Evolutionary conservation across 208 protist genomes (phyloP).

Genomic region (Angomonas ambiguus): DNA sequence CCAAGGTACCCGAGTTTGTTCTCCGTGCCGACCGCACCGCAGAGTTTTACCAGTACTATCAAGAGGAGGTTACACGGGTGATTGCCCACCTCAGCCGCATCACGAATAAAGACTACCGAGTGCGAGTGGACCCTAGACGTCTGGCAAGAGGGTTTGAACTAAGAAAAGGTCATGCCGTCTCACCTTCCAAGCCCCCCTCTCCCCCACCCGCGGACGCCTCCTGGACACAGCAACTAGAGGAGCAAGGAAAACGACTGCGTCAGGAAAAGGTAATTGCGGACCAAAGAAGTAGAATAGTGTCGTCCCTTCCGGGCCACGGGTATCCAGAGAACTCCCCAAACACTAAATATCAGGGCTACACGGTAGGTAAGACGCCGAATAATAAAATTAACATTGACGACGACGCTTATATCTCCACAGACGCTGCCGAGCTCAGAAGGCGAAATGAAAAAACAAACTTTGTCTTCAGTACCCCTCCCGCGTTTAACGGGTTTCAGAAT

Average conservation of each 20-base stretch:
- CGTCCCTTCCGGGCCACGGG: not conserved
- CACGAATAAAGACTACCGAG: conserved; percentile 48
- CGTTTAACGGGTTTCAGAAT: conserved; percentile 58
- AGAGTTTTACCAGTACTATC: conserved; percentile 68
- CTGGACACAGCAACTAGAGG: conserved; percentile 22
- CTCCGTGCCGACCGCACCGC: conserved; percentile 53
- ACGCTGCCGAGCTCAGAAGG: not conserved
- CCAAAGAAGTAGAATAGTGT: conserved; percentile 4
- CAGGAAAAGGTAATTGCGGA: conserved; percentile 22
- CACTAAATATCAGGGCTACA: not conserved
- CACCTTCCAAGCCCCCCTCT: not conserved
- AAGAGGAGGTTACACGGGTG: conserved; percentile 51
- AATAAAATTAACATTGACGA: not conserved
- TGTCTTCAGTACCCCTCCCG: conserved; percentile 65
- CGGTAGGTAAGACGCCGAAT: not conserved
- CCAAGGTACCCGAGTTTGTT: conserved; percentile 62
- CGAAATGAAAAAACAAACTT: conserved; percentile 3
- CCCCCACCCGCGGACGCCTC: conserved; percentile 11
- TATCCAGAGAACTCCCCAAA: too few species aligned
- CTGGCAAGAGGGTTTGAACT: conserved; percentile 50
- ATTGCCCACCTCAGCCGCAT: conserved; percentile 50
- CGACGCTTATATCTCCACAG: conserved; percentile 6
- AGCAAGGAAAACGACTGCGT: conserved; percentile 19
- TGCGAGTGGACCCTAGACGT: conserved; percentile 54
- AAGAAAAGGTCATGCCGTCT: not conserved